Evolutionary conservation across 176 grass and related monocot species (phyloP), one percentile per base, ranked within the genome.

Genomic region (Echinochloa phyllopogon): DNA sequence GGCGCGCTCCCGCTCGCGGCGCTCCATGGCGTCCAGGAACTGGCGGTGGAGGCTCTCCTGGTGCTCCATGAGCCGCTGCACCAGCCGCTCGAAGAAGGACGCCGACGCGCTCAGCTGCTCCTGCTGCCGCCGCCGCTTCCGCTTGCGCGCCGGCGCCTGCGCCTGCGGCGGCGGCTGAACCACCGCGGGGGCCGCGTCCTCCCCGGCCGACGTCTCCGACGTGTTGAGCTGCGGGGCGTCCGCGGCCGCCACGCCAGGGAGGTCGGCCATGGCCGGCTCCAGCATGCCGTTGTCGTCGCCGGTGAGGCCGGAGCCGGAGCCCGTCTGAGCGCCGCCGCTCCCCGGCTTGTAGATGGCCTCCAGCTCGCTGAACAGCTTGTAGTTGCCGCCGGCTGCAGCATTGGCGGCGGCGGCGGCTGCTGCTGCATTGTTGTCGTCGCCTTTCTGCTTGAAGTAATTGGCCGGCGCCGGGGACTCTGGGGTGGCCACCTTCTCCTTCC

Each of bases 321-420:
- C 96, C 3, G 96, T 92, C 80, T 95, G 93, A 11, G 86, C 72
- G 58, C 63, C 80, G 60, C 77, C 80, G 56, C 88, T 93, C 21
- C 96, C 96, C 0, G 96, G 96, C 86, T 99, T 90, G 88, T 89
- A 99, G 83, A 99, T 99, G 63, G 96, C 96, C 52, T 99, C 96
- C 24, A 99, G 89, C 74, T 99, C 96, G 77, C 96, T 96, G 83
- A 96, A 99, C 20, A 99, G 91, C 89, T 99, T 99, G 90, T 99
- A 99, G 78, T 96, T 96, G 81, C 87, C 89, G 51, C 68, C 85
- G 39, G 12, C 85, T 0, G 72, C 83, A 0, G 80, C 1, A n/a
- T n/a, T n/a, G n/a, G 67, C 63, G 0, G 48, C 74, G 0, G 45
- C 70, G 1, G 76, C 24, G 1, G 77, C 69, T 0, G 61, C 86